phyloP scores from a whole-genome alignment of 257 asterid species.

The Cruciata laevipes region DNA sequence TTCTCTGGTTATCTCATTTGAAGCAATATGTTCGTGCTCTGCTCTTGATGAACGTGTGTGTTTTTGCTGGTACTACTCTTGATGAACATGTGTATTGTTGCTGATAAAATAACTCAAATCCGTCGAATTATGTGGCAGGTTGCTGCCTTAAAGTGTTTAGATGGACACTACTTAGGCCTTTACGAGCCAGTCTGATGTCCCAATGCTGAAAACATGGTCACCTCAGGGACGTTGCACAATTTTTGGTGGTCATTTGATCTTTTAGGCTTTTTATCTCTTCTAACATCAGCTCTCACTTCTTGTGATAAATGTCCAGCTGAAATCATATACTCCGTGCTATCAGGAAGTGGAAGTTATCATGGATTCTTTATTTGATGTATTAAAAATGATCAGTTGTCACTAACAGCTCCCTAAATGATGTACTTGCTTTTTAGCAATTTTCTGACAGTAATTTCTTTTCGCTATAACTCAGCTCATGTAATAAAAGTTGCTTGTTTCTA shows the following conservation, averaged over 20 bases:
- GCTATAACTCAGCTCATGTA: not conserved
- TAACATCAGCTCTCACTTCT: not conserved
- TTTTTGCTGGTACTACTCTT: too few species aligned
- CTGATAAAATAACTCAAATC: not conserved
- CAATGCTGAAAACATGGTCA: not conserved
- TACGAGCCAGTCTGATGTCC: conserved; percentile 53
- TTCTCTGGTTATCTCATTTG: not conserved
- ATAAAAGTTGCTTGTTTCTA: too few species aligned
- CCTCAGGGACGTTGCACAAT: not conserved
- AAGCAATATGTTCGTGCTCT: not conserved
- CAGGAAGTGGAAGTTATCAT: not conserved
- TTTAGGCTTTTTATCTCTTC: not conserved
- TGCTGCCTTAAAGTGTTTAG: conserved; percentile 71
- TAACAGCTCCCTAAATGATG: not conserved
- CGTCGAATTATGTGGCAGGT: conserved; percentile 36
- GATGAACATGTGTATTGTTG: not conserved
- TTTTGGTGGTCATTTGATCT: not conserved
- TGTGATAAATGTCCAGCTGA: not conserved
- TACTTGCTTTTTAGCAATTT: not conserved
- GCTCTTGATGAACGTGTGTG: too few species aligned
- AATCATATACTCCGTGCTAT: not conserved
- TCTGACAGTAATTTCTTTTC: too few species aligned
- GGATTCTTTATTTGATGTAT: not conserved
- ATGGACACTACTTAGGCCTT: conserved; percentile 85
- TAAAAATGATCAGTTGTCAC: not conserved